Conservation (phyloP, 1,284 basidiomycete species). For the Apiotrichum brassicae region DNA sequence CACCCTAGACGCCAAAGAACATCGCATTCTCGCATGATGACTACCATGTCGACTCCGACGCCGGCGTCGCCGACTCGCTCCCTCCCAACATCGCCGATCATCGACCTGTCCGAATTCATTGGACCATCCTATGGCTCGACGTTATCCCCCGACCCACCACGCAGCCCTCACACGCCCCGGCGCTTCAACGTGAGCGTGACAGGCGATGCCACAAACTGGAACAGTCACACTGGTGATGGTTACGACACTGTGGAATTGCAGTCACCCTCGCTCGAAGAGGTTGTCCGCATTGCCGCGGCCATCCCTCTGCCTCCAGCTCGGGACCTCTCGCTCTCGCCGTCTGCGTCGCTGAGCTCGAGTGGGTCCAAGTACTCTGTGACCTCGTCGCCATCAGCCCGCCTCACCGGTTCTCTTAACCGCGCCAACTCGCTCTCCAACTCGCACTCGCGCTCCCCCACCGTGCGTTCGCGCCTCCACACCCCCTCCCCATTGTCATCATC, state of each 20-base stretch:
- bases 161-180: neutral
- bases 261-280: no score
- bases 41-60: no score
- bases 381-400: neutral
- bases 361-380: neutral
- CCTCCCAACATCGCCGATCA: no score
- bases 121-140: neutral
- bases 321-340: neutral
- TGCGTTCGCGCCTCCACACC: no score
- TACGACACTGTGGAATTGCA: no score
- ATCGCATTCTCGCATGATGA: no score
- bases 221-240: no score
- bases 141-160: neutral
- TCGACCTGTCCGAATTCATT: no score
- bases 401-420: neutral
- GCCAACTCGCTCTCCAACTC: neutral
- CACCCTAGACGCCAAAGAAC: no score
- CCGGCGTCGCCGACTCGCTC: no score
- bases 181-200: neutral
- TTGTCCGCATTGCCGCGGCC: neutral
- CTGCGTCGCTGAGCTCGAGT: neutral
- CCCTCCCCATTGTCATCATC: neutral
- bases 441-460: neutral
- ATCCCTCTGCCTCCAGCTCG: neutral
- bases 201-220: no score